Conservation (phyloP, 768 basidiomycete genomes). For the Suillus subalutaceus region DNA sequence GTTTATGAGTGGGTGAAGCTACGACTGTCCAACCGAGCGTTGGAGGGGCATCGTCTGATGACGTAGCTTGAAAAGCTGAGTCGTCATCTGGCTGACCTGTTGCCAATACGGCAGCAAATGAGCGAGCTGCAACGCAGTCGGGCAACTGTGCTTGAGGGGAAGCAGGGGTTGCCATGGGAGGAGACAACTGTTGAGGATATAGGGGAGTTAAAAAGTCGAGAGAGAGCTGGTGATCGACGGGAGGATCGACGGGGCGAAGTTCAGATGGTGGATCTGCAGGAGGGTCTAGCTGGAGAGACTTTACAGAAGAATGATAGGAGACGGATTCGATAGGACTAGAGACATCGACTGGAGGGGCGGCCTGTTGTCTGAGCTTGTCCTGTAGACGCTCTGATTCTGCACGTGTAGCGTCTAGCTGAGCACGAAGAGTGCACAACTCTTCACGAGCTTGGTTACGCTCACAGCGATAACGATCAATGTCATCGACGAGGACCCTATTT, state of each 20-base stretch:
- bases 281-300: slow-evolving; percentile 14
- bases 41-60: slow-evolving; percentile 22
- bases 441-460: slow-evolving; percentile 42
- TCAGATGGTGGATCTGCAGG: slow-evolving; percentile 16
- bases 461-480: slow-evolving; percentile 34
- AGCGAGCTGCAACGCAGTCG: slow-evolving; percentile 37
- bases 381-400: slow-evolving; percentile 36
- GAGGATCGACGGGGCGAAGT: slow-evolving; percentile 8
- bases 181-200: slow-evolving; percentile 24
- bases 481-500: slow-evolving; percentile 37
- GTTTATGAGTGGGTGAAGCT: slow-evolving; percentile 17
- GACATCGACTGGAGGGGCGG: slow-evolving; percentile 4
- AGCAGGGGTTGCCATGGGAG: slow-evolving; percentile 33
- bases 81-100: slow-evolving; percentile 35
- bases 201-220: slow-evolving; percentile 23
- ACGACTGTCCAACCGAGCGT: slow-evolving; percentile 29
- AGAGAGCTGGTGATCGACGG: slow-evolving; percentile 19
- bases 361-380: slow-evolving; percentile 23
- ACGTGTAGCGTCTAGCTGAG: slow-evolving; percentile 35
- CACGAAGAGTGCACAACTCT: slow-evolving; percentile 33
- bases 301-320: slow-evolving; percentile 8
- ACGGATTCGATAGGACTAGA: slow-evolving; percentile 14
- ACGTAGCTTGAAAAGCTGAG: slow-evolving; percentile 21
- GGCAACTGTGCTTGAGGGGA: slow-evolving; percentile 38
- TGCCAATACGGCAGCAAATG: slow-evolving; percentile 35